phyloP scores from a whole-genome alignment of 306 rosid species.

The Alnus rubra region DNA sequence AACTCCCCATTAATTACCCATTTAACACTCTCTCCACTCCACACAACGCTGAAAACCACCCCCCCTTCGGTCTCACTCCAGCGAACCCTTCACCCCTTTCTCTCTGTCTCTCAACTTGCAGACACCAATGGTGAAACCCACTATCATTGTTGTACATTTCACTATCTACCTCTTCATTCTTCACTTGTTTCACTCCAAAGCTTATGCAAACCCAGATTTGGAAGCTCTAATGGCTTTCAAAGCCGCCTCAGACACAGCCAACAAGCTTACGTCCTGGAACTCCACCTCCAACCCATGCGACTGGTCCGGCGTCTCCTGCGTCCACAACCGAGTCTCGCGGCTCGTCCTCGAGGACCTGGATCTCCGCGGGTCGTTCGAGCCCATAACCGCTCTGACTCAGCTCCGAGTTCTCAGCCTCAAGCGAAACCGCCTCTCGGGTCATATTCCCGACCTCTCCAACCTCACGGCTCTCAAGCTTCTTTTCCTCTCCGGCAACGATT shows the following conservation, averaged over 20 bases:
- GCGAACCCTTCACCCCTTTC: background rate
- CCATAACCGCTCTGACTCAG: slow-evolving; percentile 50
- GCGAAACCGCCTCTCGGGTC: slow-evolving; percentile 57
- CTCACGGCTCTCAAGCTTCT: slow-evolving; percentile 61
- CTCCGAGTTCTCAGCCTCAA: slow-evolving; percentile 84
- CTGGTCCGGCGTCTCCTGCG: slow-evolving; percentile 67
- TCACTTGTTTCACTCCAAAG: slow-evolving; percentile 8
- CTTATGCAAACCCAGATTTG: slow-evolving; percentile 44
- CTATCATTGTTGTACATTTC: slow-evolving; percentile 4
- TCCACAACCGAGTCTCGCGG: slow-evolving; percentile 55
- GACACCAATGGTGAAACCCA: slow-evolving; percentile 51
- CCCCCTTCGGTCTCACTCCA: background rate
- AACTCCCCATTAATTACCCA: slow-evolving; percentile 34
- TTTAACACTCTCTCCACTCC: slow-evolving; percentile 12
- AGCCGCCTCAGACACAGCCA: slow-evolving; percentile 43
- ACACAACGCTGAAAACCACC: background rate
- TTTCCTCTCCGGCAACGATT: slow-evolving; percentile 58
- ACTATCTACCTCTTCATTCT: background rate
- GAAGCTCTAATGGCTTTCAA: slow-evolving; percentile 61
- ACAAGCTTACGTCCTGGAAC: slow-evolving; percentile 69
- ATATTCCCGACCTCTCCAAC: slow-evolving; percentile 65
- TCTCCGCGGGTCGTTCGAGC: slow-evolving; percentile 54
- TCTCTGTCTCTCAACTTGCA: slow-evolving; percentile 25
- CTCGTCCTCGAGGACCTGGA: slow-evolving; percentile 67
- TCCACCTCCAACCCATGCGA: slow-evolving; percentile 51